Evolutionary conservation across 2,329 filamentous ascomycete species (phyloP).

Genomic region (Apiospora hydei): DNA sequence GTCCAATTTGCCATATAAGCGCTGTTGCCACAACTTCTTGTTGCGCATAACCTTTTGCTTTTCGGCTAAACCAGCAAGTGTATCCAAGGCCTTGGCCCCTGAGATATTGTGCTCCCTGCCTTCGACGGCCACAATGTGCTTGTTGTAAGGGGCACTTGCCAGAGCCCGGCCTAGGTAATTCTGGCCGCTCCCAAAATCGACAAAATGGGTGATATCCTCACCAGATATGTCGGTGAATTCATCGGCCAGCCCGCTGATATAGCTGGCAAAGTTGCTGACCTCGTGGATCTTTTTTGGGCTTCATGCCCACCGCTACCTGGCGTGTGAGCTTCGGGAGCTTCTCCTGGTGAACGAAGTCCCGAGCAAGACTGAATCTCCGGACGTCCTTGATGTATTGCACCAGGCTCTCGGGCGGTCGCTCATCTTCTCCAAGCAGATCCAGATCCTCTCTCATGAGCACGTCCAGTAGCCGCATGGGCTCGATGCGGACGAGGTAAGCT

Average conservation of each 20-base stretch:
- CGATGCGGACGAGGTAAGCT: constrained; percentile 73
- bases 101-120: constrained; percentile 85
- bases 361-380: constrained; percentile 70
- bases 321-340: constrained; percentile 68
- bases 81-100: constrained; percentile 83
- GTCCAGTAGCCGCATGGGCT: constrained; percentile 80
- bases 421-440: constrained; percentile 43
- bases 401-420: constrained; percentile 61
- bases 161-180: constrained; percentile 93
- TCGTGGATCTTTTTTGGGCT: constrained; percentile 96
- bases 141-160: constrained; percentile 84
- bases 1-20: constrained; percentile 48
- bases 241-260: constrained; percentile 69
- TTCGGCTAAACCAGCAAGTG: constrained; percentile 78
- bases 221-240: constrained; percentile 66
- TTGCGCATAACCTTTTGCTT: constrained; percentile 79
- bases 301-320: constrained; percentile 88
- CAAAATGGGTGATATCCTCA: constrained; percentile 78
- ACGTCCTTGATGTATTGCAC: constrained; percentile 76
- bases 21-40: constrained; percentile 76
- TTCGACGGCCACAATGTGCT: constrained; percentile 89
- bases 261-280: constrained; percentile 88
- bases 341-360: constrained; percentile 61
- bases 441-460: constrained; percentile 83
- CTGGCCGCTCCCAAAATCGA: constrained; percentile 96